Evolutionary conservation across 78 protist species (phyloP), one percentile per base, ranked within the genome.

Genomic region (Pelomyxa schiedti): DNA sequence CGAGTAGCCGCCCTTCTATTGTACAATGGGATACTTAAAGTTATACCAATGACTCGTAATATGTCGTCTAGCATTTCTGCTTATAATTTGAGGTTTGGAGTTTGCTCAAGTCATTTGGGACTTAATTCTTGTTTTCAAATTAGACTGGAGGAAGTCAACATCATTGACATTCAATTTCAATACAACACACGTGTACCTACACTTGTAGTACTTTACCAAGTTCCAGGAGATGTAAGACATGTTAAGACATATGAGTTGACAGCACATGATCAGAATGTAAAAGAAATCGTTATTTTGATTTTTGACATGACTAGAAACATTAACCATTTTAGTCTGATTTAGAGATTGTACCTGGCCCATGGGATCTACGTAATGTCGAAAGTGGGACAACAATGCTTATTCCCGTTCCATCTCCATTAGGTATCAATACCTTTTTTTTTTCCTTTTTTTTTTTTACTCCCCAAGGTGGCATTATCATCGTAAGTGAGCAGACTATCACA

Each of bases 401-500:
- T 2, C 76, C 95, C 7, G 86, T 87, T 8, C 90, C 80, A 41
- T 2, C 0, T 7, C 78, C 80, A 1, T 41, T 74, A 16, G 88
- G n/a, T n/a, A n/a, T n/a, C n/a, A n/a, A n/a, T n/a, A n/a, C n/a
- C n/a, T n/a, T n/a, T n/a, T n/a, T n/a, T n/a, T n/a, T n/a, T n/a
- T n/a, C n/a, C n/a, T n/a, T n/a, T n/a, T n/a, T n/a, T n/a, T n/a
- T n/a, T n/a, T n/a, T n/a, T n/a, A n/a, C n/a, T n/a, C n/a, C n/a
- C n/a, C n/a, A n/a, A n/a, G n/a, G 93, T 22, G 95, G 92, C 30
- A 68, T 77, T 8, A 7, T 92, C 29, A 58, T 88, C 0, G 52
- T 92, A 7, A 94, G 94, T 9, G 94, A 90, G 47, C 77, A 80
- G 40, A 74, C 79, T 8, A 79, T 92, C 39, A 85, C 91, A 30